Percentiles rank a stretch among this genome's conserved stretches.
These are phyloP conservation scores for Sugiyamaella novakii DNA, from an alignment of 1,139 yeast genomes.

Conservation along the genomic window DNA sequence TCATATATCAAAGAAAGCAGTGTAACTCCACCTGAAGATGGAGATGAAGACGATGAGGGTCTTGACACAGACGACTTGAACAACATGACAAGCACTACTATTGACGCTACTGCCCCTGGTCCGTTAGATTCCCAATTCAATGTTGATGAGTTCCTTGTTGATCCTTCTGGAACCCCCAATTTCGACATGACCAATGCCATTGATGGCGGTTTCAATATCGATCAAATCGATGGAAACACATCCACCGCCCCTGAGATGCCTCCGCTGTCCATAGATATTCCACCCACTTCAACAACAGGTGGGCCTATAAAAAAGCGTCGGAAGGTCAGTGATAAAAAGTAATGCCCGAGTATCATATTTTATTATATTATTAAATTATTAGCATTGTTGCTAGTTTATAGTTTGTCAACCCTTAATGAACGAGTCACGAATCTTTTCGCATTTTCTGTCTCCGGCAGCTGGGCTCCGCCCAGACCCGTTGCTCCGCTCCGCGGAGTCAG, in stretches of 20 bases:
- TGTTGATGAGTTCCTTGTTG: conserved; percentile 36
- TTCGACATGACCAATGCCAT: conserved; percentile 15
- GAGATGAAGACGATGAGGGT: background rate
- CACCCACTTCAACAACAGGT: conserved; percentile 1
- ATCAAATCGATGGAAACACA: background rate
- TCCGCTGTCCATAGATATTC: background rate
- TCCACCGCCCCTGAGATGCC: background rate
- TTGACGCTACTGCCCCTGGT: conserved; percentile 1
- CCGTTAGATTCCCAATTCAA: conserved; percentile 29
- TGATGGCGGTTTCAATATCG: conserved; percentile 9
- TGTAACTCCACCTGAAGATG: conserved; percentile 2
- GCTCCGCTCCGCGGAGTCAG: background rate
- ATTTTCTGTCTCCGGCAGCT: conserved; percentile 5
- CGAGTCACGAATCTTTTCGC: background rate
- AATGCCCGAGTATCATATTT: background rate
- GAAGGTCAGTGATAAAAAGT: conserved; percentile 4
- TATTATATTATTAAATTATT: background rate
- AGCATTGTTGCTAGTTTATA: background rate
- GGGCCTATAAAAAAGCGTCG: conserved; percentile 19
- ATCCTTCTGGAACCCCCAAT: conserved; percentile 21
- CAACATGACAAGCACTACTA: background rate
- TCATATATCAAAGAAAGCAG: conserved; percentile 19
- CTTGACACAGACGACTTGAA: background rate
- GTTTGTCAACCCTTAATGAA: conserved; percentile 4
- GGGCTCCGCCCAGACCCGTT: conserved; percentile 4